Percentiles rank a stretch among this genome's conserved stretches.
phyloP scores from a whole-genome alignment of 768 basidiomycete genomes.

The Pluteus cervinus region DNA sequence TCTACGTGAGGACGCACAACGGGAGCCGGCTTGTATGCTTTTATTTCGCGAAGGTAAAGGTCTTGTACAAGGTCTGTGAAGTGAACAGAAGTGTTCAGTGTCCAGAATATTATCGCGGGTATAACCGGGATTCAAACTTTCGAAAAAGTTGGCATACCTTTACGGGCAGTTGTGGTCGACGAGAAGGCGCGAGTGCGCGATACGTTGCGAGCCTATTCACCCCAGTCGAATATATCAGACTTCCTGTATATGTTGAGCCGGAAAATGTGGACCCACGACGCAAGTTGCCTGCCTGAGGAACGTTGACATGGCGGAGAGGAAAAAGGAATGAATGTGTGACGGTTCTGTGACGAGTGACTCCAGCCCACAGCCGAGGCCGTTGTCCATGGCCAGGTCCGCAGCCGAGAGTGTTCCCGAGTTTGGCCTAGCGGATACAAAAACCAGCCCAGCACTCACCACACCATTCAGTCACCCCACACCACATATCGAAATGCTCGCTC shows the following conservation, averaged over 20 bases:
- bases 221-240: slow-evolving; percentile 5
- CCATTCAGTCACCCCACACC: slow-evolving; percentile 10
- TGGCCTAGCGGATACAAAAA: slow-evolving; percentile 10
- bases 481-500: slow-evolving; percentile 31
- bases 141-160: slow-evolving; percentile 38
- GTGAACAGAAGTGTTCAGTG: too few species aligned
- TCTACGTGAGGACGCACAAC: slow-evolving; percentile 39
- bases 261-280: slow-evolving; percentile 31
- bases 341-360: slow-evolving; percentile 18
- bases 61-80: slow-evolving; percentile 95
- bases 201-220: slow-evolving; percentile 46
- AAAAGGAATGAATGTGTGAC: slow-evolving; percentile 38
- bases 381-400: neutral
- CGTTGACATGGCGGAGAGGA: slow-evolving; percentile 55
- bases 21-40: slow-evolving; percentile 76
- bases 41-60: slow-evolving; percentile 85
- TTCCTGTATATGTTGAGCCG: slow-evolving; percentile 1
- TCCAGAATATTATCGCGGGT: too few species aligned
- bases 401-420: neutral
- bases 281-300: slow-evolving; percentile 55
- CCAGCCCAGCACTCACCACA: slow-evolving; percentile 4
- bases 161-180: slow-evolving; percentile 52
- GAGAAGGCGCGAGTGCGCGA: slow-evolving; percentile 53
- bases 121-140: slow-evolving; percentile 29
- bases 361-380: slow-evolving; percentile 11